Base-by-base conservation (phyloP, 148 eudicot species). In the Amaranthus hypochondriacus region DNA sequence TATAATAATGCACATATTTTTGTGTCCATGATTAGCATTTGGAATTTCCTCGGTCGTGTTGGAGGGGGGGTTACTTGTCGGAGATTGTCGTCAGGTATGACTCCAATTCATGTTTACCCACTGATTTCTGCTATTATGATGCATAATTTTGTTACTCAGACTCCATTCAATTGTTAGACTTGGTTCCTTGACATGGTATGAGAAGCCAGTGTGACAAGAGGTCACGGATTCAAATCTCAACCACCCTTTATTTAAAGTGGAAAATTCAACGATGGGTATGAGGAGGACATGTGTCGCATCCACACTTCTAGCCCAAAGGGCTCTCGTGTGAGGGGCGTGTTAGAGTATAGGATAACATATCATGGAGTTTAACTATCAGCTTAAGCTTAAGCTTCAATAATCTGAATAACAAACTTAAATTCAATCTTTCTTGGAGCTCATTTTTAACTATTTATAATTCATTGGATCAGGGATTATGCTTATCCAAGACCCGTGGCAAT, bases 51-150 rank as follows among this genome's bases (percentile, higher is more conserved):
- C 50, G 99, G 99, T 47, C 99, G 99, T 18, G 81, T 95, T 79
- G 99, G 96, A 72, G 99, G 99, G 99, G 99, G 7, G 99, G 97
- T 67, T 95, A 87, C 84, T 83, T 92, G 72, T 95, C 99, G 39
- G 99, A 95, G 84, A 85, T 78, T 62, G 73, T 95, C 62, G 94
- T 90, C 65, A 92, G 92, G 99, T 92, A 87, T 48, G 73, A 57
- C 66, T 68, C 61, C 72, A 56, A 0, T 48, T 28, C 55, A 48
- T 59, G 28, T 74, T 70, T 39, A 6, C 50, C 66, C 6, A 7
- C 68, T 42, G 3, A 57, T 56, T 7, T 18, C 15, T 12, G 50
- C 48, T 43, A 49, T 68, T 42, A 15, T 54, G 7, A 10, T 68
- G 9, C 18, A 68, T 47, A 48, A 47, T 5, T 18, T 1, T 67